phyloP scores from a whole-genome alignment of 2,329 filamentous ascomycete species.

The Nigrograna mackinnonii region DNA sequence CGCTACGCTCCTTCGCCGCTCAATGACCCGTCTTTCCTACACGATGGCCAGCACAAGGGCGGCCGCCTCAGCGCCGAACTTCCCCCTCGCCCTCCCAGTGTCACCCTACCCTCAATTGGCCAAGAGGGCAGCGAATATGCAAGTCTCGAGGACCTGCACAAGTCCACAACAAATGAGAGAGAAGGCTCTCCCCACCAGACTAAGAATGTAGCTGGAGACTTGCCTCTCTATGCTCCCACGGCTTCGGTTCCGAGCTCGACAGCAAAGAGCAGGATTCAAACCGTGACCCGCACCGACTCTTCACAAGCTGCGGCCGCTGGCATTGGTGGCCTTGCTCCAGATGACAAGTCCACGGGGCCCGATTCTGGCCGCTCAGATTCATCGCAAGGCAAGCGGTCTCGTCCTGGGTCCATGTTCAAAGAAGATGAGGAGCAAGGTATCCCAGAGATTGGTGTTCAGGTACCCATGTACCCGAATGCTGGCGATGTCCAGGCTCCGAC shows the following conservation, averaged over 20 bases:
- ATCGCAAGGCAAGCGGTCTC: conserved; percentile 39
- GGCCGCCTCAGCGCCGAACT: conserved; percentile 43
- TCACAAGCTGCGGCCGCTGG: conserved; percentile 82
- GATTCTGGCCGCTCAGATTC: conserved; percentile 36
- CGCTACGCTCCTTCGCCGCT: conserved; percentile 84
- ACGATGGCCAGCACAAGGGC: conserved; percentile 38
- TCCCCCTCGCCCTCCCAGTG: conserved; percentile 70
- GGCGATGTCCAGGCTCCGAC: conserved; percentile 97
- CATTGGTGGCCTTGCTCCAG: conserved; percentile 63
- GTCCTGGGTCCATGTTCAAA: conserved; percentile 59
- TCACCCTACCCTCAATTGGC: conserved; percentile 81
- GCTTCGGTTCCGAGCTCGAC: conserved; percentile 81
- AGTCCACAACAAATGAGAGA: conserved; percentile 34
- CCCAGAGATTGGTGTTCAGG: conserved; percentile 87
- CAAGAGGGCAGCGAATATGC: conserved; percentile 91
- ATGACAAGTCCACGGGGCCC: conserved; percentile 26
- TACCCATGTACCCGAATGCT: conserved; percentile 90
- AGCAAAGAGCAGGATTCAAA: conserved; percentile 80
- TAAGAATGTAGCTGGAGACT: conserved; percentile 75
- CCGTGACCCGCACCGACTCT: conserved; percentile 91
- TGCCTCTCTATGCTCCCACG: conserved; percentile 87
- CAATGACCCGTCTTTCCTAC: conserved; percentile 67
- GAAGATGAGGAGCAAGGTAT: conserved; percentile 76
- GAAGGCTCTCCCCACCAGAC: conserved; percentile 67
- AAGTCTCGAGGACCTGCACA: conserved; percentile 54